Conservation (phyloP, 2,329 filamentous ascomycete genomes). For the Fusarium pseudograminearum region DNA sequence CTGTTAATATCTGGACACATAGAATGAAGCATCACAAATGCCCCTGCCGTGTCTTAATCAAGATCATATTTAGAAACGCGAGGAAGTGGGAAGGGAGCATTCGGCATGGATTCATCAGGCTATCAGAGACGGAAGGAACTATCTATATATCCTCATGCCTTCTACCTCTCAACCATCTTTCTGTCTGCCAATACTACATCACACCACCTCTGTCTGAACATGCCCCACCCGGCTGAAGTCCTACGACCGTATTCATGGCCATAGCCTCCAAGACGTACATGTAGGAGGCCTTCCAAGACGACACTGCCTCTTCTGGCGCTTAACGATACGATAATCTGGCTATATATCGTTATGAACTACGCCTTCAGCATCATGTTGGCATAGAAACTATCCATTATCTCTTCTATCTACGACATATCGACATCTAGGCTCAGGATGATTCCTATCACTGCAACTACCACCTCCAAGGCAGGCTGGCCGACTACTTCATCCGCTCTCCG, state of each 20-base stretch:
- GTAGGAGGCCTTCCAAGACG: conserved; percentile 17
- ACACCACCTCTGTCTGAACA: conserved; percentile 5
- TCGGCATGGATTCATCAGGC: background rate
- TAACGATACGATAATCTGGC: background rate
- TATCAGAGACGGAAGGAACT: conserved; percentile 11
- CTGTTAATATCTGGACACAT: background rate
- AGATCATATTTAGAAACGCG: background rate
- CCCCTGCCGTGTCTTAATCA: background rate
- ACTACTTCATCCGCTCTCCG: conserved; percentile 10
- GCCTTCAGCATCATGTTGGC: conserved; percentile 21
- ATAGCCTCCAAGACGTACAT: conserved; percentile 4
- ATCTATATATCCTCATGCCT: background rate
- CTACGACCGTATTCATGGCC: conserved; percentile 26
- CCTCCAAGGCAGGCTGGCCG: conserved; percentile 19
- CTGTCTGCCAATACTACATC: background rate
- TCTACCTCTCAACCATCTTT: background rate
- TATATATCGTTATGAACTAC: conserved; percentile 34
- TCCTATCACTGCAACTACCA: background rate
- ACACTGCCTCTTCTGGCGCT: conserved; percentile 27
- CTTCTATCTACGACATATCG: background rate
- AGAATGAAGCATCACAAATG: background rate
- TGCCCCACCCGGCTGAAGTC: conserved; percentile 29
- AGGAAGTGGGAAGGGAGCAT: background rate
- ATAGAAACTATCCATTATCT: conserved; percentile 27
- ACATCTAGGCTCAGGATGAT: conserved; percentile 15